Evolutionary conservation across 495 filamentous ascomycete genomes (phyloP).

Genomic region (Patellaria atrata): DNA sequence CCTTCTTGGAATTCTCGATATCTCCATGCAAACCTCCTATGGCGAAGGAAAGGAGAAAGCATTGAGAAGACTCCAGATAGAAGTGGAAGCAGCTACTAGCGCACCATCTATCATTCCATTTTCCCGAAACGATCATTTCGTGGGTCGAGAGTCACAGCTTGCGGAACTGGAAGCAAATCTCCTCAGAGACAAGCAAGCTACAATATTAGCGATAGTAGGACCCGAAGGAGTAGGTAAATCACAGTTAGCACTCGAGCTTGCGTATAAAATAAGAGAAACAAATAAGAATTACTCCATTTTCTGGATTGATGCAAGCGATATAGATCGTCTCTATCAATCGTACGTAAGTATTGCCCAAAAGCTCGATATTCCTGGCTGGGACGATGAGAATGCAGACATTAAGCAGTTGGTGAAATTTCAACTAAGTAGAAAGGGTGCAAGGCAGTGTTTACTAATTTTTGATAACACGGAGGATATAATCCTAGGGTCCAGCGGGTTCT

Average conservation of each 20-base stretch:
- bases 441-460: conserved; percentile 13
- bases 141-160: conserved; percentile 6
- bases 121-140: conserved; percentile 3
- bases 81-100: conserved; percentile 3
- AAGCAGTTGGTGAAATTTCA: not conserved
- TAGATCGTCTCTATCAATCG: conserved; percentile 1
- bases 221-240: conserved; percentile 2
- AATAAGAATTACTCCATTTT: not conserved
- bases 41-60: conserved; percentile 1
- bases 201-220: conserved; percentile 1
- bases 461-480: conserved; percentile 17
- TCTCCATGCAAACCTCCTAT: conserved; percentile 5
- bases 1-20: conserved; percentile 5
- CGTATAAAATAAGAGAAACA: not conserved
- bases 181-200: not conserved
- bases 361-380: conserved; percentile 1
- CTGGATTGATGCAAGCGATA: conserved; percentile 1
- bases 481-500: no score
- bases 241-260: not conserved
- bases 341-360: conserved; percentile 1
- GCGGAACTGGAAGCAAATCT: conserved; percentile 3
- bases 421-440: conserved; percentile 7
- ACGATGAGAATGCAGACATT: conserved; percentile 4
- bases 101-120: conserved; percentile 2
- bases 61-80: conserved; percentile 2